Conservation (phyloP, 1,284 basidiomycete species). For the Ustilago crameri region DNA sequence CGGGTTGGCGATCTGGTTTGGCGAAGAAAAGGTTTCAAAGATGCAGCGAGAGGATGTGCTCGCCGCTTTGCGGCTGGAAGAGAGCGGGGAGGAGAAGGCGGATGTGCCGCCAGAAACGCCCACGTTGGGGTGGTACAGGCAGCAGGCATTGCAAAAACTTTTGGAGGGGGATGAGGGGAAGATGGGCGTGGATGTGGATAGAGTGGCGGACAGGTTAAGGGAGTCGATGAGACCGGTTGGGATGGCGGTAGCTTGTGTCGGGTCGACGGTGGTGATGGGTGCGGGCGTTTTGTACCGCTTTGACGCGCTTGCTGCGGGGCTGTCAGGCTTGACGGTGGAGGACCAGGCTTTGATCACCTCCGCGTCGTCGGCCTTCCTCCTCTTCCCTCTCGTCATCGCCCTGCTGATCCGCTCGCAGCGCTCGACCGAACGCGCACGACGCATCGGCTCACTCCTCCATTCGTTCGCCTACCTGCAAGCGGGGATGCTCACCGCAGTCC, state of each 20-base stretch:
- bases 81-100: neutral
- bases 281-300: constrained; percentile 1
- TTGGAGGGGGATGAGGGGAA: neutral
- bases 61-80: neutral
- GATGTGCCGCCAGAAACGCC: constrained; percentile 34
- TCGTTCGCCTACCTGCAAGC: constrained; percentile 58
- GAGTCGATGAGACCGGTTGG: constrained; percentile 28
- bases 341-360: neutral
- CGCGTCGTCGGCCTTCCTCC: constrained; percentile 1
- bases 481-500: constrained; percentile 54
- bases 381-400: neutral
- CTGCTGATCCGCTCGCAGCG: constrained; percentile 6
- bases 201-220: constrained; percentile 7
- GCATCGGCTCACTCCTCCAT: constrained; percentile 45
- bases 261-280: constrained; percentile 4
- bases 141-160: constrained; percentile 12
- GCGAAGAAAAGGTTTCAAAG: constrained; percentile 26
- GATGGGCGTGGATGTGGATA: constrained; percentile 1
- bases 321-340: neutral
- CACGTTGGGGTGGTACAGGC: constrained; percentile 28
- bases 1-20: constrained; percentile 47
- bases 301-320: constrained; percentile 1
- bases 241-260: constrained; percentile 19
- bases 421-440: constrained; percentile 9
- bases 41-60: constrained; percentile 18